A percentile compares a stretch with the other conserved stretches of the same genome.
These are phyloP conservation scores for Croton setiger DNA, from an alignment of 441 rosid species.

Conservation along the genomic window DNA sequence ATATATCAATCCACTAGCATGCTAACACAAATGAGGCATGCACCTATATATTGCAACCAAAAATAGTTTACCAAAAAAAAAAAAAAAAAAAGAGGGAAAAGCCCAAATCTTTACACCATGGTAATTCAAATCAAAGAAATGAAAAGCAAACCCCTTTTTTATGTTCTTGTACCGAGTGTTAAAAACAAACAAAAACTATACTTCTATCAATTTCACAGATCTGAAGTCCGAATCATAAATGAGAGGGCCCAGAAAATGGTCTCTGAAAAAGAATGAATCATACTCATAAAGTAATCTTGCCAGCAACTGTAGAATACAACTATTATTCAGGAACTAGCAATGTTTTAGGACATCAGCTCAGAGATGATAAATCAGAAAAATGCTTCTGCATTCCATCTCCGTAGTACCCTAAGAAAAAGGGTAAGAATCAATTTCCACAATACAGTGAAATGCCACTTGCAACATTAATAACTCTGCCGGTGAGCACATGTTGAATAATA, in stretches of 20 bases:
- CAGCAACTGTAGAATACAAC: neutral
- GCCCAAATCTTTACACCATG: neutral
- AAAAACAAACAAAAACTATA: too few species aligned
- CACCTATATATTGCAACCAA: conserved; percentile 12
- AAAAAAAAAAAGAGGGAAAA: neutral
- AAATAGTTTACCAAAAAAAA: too few species aligned
- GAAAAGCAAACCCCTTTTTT: neutral
- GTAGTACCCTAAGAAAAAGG: conserved; percentile 2
- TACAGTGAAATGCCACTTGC: conserved; percentile 18
- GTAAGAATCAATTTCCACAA: conserved; percentile 1
- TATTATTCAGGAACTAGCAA: neutral
- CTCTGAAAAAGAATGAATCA: neutral
- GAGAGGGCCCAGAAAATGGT: neutral
- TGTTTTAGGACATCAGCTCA: conserved; percentile 1
- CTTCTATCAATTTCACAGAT: neutral
- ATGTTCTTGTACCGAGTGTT: too few species aligned
- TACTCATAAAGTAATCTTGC: neutral
- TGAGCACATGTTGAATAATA: conserved; percentile 22
- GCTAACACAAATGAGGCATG: conserved; percentile 34
- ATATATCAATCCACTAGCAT: conserved; percentile 33
- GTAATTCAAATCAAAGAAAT: conserved; percentile 10
- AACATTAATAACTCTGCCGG: conserved; percentile 23
- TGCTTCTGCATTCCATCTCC: neutral
- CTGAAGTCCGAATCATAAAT: neutral
- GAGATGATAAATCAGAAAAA: conserved; percentile 14